Base-by-base conservation (phyloP, 345 rosid species). In the Limnanthes douglasii region DNA sequence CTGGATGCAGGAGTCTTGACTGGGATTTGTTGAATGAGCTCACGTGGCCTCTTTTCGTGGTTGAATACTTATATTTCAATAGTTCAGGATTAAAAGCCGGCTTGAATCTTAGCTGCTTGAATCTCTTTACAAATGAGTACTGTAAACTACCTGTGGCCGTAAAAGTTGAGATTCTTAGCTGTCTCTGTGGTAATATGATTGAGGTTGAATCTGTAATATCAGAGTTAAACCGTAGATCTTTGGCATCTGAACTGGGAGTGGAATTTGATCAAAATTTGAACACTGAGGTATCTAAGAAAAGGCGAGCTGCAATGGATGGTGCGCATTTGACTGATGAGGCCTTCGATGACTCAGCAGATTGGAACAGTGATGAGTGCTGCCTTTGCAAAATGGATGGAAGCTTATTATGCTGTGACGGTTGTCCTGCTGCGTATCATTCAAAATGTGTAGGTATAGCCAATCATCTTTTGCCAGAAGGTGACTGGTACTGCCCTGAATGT, bases 401-500 rank as follows among this genome's bases (percentile, higher is more conserved):
- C 43, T 61, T 90, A 60, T 72, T 90, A 46, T 90, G 95, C 57
- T 90, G 98, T 53, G 98, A 90, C 65, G 98, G 98, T 35, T 84
- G 98, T 57, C 98, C 98, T 39, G 95, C 98, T 62, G 98, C 98
- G 6, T 90, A 74, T 61, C 98, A 90, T 66, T 75, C 98, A 40
- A 90, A 73, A 65, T 90, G 98, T 39, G 82, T 79, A 0, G 98
- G 94, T 50, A 69, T 90, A 59, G 82, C 61, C 37, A 65, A 43
- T 57, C 73, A 73, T 56, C 80, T 64, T 50, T 72, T 90, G 73
- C 93, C 94, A 31, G 94, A 79, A 59, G 94, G 95, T 43, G 86
- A 83, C 35, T 84, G 98, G 98, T 83, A 56, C 60, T 90, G 98
- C 61, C 94, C 95, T n/a, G 94, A 90, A 66, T 90, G 98, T 64